Evolutionary conservation across 768 basidiomycete genomes (phyloP).

Genomic region (Rhodotorula babjevae): DNA sequence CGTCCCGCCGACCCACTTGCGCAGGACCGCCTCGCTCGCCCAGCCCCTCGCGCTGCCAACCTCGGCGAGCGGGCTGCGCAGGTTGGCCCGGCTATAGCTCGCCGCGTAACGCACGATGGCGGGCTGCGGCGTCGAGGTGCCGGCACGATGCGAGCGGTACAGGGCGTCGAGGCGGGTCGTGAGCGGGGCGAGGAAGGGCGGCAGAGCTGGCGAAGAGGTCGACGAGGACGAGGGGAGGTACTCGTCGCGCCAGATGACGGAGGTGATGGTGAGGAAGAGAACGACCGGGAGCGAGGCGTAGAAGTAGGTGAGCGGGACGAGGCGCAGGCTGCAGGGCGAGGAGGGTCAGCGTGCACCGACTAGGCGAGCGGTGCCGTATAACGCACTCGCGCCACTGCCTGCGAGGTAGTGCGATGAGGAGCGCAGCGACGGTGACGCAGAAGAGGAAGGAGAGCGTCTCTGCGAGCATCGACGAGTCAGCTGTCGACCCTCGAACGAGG

Average conservation of each 20-base stretch:
- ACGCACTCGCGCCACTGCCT: background rate
- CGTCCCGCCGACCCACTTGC: slow-evolving; percentile 9
- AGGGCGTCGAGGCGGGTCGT: background rate
- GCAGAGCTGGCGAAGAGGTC: background rate
- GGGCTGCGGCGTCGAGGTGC: background rate
- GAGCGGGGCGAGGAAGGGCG: background rate
- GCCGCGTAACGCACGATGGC: background rate
- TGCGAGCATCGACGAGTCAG: background rate
- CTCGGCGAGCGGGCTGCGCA: slow-evolving; percentile 1
- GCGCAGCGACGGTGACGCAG: background rate
- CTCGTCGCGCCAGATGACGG: slow-evolving; percentile 25
- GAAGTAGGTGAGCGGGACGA: slow-evolving; percentile 12
- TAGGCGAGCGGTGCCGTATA: background rate
- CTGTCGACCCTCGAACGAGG: background rate
- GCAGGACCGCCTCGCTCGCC: slow-evolving; percentile 27
- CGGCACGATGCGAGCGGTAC: background rate
- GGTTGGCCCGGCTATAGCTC: slow-evolving; percentile 13
- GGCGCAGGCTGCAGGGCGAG: background rate
- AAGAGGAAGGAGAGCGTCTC: slow-evolving; percentile 15
- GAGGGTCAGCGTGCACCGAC: no score
- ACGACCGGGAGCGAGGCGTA: slow-evolving; percentile 9
- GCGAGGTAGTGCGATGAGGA: background rate
- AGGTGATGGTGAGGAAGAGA: slow-evolving; percentile 23
- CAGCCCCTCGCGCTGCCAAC: slow-evolving; percentile 17
- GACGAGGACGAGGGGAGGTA: slow-evolving; percentile 11